phyloP scores from a whole-genome alignment of 257 asterid species.

The Gentiana dahurica region DNA sequence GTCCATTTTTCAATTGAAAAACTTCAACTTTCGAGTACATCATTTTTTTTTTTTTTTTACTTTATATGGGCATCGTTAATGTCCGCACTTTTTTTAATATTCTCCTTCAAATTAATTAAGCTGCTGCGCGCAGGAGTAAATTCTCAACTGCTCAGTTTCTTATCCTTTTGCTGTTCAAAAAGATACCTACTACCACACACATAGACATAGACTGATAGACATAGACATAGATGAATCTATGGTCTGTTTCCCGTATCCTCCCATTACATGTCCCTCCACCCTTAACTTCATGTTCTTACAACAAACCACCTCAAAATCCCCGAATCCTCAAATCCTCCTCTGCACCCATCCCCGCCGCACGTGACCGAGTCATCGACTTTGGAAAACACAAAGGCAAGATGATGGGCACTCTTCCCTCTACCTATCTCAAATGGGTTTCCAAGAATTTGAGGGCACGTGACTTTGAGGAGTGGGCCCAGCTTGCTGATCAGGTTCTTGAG shows the following conservation, averaged over 20 bases:
- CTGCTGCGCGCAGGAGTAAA: too few species aligned
- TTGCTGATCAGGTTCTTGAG: slow-evolving; percentile 59
- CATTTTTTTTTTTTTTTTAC: too few species aligned
- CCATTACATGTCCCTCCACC: slow-evolving; percentile 4
- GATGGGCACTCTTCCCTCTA: slow-evolving; percentile 78
- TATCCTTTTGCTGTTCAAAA: not conserved
- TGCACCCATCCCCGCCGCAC: slow-evolving; percentile 35
- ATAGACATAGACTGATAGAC: too few species aligned
- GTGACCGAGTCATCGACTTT: slow-evolving; percentile 61
- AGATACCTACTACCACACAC: not conserved
- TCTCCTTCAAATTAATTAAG: too few species aligned
- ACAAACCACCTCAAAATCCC: not conserved
- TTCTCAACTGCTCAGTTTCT: too few species aligned
- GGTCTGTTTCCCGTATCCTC: not conserved
- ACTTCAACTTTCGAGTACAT: too few species aligned
- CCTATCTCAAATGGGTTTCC: slow-evolving; percentile 68
- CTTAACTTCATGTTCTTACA: slow-evolving; percentile 3
- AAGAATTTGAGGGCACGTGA: slow-evolving; percentile 63
- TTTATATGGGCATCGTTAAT: too few species aligned
- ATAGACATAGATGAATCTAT: slow-evolving; percentile 3
- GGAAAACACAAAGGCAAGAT: slow-evolving; percentile 68
- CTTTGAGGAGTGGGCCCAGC: slow-evolving; percentile 65
- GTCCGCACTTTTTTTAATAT: too few species aligned
- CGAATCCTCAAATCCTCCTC: not conserved
- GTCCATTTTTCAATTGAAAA: too few species aligned